A percentile compares a stretch with the other conserved stretches of the same genome.
phyloP scores from a whole-genome alignment of 1,139 yeast genomes.

The Magnusiomyces starmeri region DNA sequence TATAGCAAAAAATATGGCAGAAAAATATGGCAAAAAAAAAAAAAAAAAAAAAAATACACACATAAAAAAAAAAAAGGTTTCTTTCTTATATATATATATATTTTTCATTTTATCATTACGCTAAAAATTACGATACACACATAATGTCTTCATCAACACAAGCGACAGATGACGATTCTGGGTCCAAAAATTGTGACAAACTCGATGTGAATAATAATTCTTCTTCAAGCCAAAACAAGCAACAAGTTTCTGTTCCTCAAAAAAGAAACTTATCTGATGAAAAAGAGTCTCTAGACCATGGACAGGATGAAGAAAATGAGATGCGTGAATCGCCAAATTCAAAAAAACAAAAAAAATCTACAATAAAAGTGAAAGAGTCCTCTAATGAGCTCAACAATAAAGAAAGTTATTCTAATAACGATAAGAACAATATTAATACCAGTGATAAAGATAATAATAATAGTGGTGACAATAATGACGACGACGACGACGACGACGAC shows the following conservation, averaged over 20 bases:
- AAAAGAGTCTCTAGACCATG: too few relatives aligned
- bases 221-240: too few relatives aligned
- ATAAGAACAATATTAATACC: background rate
- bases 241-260: too few relatives aligned
- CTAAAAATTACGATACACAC: too few relatives aligned
- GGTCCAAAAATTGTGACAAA: too few relatives aligned
- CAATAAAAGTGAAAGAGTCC: constrained; percentile 11
- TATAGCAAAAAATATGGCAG: background rate
- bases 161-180: too few relatives aligned
- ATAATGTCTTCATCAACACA: background rate
- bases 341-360: background rate
- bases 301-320: constrained; percentile 10
- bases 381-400: background rate
- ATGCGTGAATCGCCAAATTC: constrained; percentile 5
- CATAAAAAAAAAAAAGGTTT: too few relatives aligned
- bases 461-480: constrained; percentile 2
- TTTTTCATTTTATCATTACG: too few relatives aligned
- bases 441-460: constrained; percentile 6
- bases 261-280: too few relatives aligned
- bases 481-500: constrained; percentile 1
- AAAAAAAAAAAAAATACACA: background rate
- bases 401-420: background rate
- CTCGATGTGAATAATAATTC: too few relatives aligned
- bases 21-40: background rate
- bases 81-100: background rate